Conservation (phyloP, 2,329 filamentous ascomycete genomes). For the Aspergillus fischeri region DNA sequence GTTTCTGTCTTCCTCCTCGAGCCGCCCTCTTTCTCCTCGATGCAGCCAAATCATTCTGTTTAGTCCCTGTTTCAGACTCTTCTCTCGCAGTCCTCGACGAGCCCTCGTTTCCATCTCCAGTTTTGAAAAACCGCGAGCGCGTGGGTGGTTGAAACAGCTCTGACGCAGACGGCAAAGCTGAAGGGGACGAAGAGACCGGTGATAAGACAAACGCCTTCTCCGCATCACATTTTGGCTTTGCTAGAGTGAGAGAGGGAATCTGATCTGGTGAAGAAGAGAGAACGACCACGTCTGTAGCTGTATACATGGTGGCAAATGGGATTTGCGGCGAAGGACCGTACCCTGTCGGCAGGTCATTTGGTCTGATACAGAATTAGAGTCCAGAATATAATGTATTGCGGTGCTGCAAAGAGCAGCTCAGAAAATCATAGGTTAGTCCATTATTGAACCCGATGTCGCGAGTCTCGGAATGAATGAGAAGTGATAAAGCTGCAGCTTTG, state of each 20-base stretch:
- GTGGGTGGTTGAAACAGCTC: constrained; percentile 20
- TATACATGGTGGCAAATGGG: constrained; percentile 33
- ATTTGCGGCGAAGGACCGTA: background rate
- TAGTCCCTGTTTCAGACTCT: constrained; percentile 8
- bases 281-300: constrained; percentile 34
- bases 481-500: constrained; percentile 1
- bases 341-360: background rate
- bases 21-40: constrained; percentile 5
- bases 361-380: background rate
- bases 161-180: constrained; percentile 24
- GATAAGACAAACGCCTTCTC: constrained; percentile 13
- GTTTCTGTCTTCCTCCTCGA: constrained; percentile 10
- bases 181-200: constrained; percentile 20
- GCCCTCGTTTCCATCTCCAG: constrained; percentile 5
- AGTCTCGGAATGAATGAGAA: background rate
- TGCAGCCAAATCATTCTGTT: constrained; percentile 5
- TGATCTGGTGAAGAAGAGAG: constrained; percentile 40
- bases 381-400: background rate
- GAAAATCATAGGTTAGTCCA: background rate
- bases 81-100: constrained; percentile 4
- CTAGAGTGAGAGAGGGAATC: constrained; percentile 28
- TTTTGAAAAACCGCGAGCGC: constrained; percentile 25
- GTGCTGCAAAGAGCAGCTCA: background rate
- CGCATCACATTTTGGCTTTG: constrained; percentile 17
- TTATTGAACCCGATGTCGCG: background rate